Evolutionary conservation across 2,329 filamentous ascomycete genomes (phyloP).

Genomic region (Sordariomycetes sp.): DNA sequence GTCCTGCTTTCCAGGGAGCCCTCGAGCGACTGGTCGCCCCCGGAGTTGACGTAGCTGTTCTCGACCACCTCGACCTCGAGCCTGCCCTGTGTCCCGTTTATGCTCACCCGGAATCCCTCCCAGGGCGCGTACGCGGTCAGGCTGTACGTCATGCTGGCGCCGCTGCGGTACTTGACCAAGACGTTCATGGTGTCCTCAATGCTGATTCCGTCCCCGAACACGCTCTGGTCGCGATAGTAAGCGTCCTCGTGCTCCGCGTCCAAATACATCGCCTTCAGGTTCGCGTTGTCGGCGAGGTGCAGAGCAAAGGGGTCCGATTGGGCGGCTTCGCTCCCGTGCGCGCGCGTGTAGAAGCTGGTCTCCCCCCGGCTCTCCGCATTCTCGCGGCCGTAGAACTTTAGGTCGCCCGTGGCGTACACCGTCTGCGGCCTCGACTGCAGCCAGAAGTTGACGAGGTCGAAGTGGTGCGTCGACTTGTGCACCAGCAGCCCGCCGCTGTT

Average conservation of each 20-base stretch:
- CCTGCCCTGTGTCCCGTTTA: conserved; percentile 47
- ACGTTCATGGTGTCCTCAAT: conserved; percentile 56
- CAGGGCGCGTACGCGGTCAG: conserved; percentile 51
- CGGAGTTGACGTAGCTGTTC: conserved; percentile 50
- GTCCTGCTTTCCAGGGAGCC: conserved; percentile 38
- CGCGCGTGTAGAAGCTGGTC: conserved; percentile 37
- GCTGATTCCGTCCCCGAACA: conserved; percentile 52
- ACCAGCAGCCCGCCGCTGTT: conserved; percentile 50
- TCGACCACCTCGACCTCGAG: conserved; percentile 53
- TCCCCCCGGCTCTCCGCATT: conserved; percentile 47
- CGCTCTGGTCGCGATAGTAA: conserved; percentile 51
- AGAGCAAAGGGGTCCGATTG: conserved; percentile 47
- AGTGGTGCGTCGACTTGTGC: conserved; percentile 54
- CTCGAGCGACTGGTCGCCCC: conserved; percentile 44
- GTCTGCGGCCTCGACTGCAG: conserved; percentile 41
- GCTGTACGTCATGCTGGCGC: conserved; percentile 48
- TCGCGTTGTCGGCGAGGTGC: conserved; percentile 37
- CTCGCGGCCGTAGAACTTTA: conserved; percentile 50
- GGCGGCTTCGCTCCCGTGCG: conserved; percentile 38
- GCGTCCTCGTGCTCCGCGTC: conserved; percentile 54
- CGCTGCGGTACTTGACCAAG: conserved; percentile 44
- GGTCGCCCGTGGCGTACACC: conserved; percentile 46
- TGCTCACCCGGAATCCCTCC: conserved; percentile 47
- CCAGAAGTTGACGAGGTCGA: conserved; percentile 55
- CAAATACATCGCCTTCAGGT: conserved; percentile 47